A percentile compares a stretch with the other conserved stretches of the same genome.
phyloP scores from a whole-genome alignment of 2,329 filamentous ascomycete species.

The Aspergillus sp. region DNA sequence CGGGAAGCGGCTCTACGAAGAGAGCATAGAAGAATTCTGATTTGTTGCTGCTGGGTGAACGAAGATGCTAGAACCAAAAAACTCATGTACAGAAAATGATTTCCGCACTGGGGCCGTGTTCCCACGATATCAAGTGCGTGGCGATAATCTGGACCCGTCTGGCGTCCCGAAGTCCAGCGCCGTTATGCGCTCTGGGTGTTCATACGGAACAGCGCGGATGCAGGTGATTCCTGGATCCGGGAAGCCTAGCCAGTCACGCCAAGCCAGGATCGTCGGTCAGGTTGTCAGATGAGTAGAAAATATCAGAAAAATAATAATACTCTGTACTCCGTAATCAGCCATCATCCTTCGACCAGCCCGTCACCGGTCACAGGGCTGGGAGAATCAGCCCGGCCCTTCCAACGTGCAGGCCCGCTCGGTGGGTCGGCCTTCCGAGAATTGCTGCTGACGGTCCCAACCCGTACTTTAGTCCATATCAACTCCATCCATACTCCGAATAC shows the following conservation, averaged over 20 bases:
- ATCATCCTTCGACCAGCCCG: too few relatives aligned
- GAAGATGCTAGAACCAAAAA: not conserved
- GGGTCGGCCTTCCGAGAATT: conserved; percentile 10
- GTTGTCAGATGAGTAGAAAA: conserved; percentile 17
- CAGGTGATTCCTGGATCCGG: conserved; percentile 9
- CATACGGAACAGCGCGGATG: conserved; percentile 18
- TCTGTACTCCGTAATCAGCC: too few relatives aligned
- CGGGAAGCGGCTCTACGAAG: too few relatives aligned
- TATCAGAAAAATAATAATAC: not conserved
- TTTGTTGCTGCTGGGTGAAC: not conserved
- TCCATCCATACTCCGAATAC: too few relatives aligned
- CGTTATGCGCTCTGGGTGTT: conserved; percentile 5
- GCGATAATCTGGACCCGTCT: not conserved
- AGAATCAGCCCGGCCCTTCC: not conserved
- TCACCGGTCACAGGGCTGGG: conserved; percentile 1
- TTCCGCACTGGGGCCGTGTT: not conserved
- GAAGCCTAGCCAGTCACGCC: conserved; percentile 5
- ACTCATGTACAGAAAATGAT: not conserved
- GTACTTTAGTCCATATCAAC: too few relatives aligned
- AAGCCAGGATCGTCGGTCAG: conserved; percentile 18
- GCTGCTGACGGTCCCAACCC: not conserved
- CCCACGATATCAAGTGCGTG: not conserved
- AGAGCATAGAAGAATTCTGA: not conserved
- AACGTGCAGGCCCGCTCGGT: conserved; percentile 13
- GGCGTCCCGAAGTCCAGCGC: too few relatives aligned